Base-by-base conservation (phyloP, 2,329 filamentous ascomycete genomes). In the Colletotrichum falcatum region DNA sequence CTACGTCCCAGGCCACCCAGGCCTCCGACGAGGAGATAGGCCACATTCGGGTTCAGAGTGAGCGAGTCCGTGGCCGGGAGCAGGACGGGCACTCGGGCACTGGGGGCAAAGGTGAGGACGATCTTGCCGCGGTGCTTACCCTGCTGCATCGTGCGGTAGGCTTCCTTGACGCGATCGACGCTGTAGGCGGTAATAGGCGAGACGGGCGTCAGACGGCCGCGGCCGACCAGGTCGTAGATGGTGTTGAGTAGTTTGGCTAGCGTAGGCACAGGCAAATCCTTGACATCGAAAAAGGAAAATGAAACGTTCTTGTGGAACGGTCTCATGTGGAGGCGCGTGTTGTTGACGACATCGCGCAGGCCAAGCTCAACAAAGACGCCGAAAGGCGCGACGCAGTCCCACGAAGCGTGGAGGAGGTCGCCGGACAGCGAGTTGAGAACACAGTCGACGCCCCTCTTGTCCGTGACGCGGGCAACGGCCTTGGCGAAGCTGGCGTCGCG, bases 1-100 rank as follows among this genome's bases (percentile, higher is more conserved):
- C 70, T 73, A 1, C 74, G 67, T 2, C 77, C 77, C 0, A 79
- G 68, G 9, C 76, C 77, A 39, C 78, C 77, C 11, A 78, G 66
- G 30, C 78, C 74, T 8, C 78, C 77, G 28, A 76, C 73, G 14
- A 78, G 68, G 23, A 79, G 73, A 61, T 79, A 78, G 16, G 44
- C 23, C 16, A n/a, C 20, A 23, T 46, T 7, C 2, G n/a, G 16
- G 3, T 20, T 5, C 12, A n/a, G 44, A 2, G 26, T 44, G 6
- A 58, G 48, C 5, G 39, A 37, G 18, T 58, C 51, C 16, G 37
- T 42, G 9, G 46, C 37, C 11, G 39, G 33, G 28, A 42, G 37
- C 35, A 64, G 56, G 0, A 64, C 49, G 1, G 62, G 62, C 1
- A 39, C 62, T 46, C 7, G 23, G 20, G 44, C 20, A 20, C 20